Conservation (phyloP, 176 grass and related monocot genomes). For the Bromus sterilis region DNA sequence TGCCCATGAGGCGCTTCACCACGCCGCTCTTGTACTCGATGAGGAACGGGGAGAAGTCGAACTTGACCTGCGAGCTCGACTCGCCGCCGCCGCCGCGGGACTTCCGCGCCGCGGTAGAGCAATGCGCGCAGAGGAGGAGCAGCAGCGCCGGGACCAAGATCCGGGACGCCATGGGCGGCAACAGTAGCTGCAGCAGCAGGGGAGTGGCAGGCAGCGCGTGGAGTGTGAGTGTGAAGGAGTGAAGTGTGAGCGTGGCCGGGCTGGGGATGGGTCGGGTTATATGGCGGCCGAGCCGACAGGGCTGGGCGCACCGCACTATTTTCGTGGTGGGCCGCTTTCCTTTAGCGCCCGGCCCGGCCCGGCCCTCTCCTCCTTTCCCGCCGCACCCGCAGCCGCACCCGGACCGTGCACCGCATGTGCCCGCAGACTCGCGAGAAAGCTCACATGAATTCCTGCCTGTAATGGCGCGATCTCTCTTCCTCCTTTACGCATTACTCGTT, state of each 20-base stretch:
- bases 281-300: slow-evolving; percentile 23
- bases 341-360: slow-evolving; percentile 26
- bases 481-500: background rate
- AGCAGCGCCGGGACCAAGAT: slow-evolving; percentile 27
- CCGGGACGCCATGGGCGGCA: slow-evolving; percentile 22
- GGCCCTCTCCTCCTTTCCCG: background rate
- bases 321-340: slow-evolving; percentile 21
- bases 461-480: slow-evolving; percentile 20
- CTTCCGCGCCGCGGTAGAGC: background rate
- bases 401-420: slow-evolving; percentile 31
- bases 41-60: slow-evolving; percentile 63
- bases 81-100: background rate
- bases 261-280: slow-evolving; percentile 1
- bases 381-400: background rate
- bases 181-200: background rate
- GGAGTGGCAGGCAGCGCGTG: slow-evolving; percentile 14
- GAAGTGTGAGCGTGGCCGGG: background rate
- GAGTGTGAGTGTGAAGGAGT: background rate
- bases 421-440: background rate
- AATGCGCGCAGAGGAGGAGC: slow-evolving; percentile 6
- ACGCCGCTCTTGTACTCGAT: slow-evolving; percentile 53
- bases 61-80: slow-evolving; percentile 32
- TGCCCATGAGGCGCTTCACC: slow-evolving; percentile 58
- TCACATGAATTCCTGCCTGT: background rate
- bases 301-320: slow-evolving; percentile 24